phyloP scores from a whole-genome alignment of 2,329 filamentous ascomycete genomes.

The Tolypocladium cylindrosporum region DNA sequence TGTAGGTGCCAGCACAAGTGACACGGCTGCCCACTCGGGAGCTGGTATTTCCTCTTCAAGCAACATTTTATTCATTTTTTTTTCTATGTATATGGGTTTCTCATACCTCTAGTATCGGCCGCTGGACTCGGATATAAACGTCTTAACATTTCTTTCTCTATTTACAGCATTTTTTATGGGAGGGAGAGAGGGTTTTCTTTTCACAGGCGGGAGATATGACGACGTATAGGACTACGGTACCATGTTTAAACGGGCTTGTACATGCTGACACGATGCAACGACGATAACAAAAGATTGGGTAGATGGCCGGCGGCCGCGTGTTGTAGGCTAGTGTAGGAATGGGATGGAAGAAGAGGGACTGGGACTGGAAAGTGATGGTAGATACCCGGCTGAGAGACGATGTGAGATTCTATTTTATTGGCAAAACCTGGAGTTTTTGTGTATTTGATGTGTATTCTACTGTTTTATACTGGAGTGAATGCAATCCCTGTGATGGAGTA shows the following conservation, averaged over 20 bases:
- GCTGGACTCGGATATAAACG: not conserved
- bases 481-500: not conserved
- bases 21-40: not conserved
- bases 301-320: not conserved
- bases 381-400: not conserved
- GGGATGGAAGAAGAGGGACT: not conserved
- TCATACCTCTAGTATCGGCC: not conserved
- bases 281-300: not conserved
- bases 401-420: too few relatives aligned
- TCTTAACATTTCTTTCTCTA: not conserved
- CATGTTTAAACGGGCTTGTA: not conserved
- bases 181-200: not conserved
- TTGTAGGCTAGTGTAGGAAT: slow-evolving; percentile 1
- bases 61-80: not conserved
- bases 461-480: not conserved
- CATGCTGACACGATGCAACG: not conserved
- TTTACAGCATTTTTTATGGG: not conserved
- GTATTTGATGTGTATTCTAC: not conserved
- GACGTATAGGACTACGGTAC: not conserved
- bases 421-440: not conserved
- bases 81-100: not conserved
- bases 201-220: not conserved
- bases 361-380: not conserved
- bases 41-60: not conserved
- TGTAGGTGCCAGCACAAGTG: slow-evolving; percentile 4